Conservation (phyloP, 164 flowering plant genomes). For the Chloranthus sessilifolius region DNA sequence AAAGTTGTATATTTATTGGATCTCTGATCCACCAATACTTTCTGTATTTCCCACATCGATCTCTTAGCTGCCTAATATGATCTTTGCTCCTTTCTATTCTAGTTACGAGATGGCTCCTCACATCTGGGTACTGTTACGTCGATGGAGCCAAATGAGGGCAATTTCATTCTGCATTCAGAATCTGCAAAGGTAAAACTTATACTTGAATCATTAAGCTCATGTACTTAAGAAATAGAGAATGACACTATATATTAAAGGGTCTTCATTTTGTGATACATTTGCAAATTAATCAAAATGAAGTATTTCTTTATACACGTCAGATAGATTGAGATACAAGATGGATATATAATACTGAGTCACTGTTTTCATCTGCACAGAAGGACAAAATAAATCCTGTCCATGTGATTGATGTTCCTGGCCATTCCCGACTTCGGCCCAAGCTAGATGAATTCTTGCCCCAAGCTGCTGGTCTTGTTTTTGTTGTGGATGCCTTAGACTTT, state of each 20-base stretch:
- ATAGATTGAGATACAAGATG: no score
- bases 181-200: constrained; percentile 47
- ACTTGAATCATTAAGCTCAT: no score
- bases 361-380: constrained; percentile 24
- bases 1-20: no score
- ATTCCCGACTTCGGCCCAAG: constrained; percentile 83
- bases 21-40: no score
- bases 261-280: no score
- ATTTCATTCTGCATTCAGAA: constrained; percentile 75
- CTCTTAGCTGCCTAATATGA: neutral
- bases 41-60: neutral
- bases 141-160: constrained; percentile 94
- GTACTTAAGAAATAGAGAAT: no score
- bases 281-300: no score
- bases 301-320: no score
- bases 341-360: no score
- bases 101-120: constrained; percentile 93
- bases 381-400: constrained; percentile 61
- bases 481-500: constrained; percentile 91
- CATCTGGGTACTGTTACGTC: constrained; percentile 97
- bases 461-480: constrained; percentile 82
- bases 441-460: constrained; percentile 82
- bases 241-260: no score
- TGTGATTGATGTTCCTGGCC: constrained; percentile 93
- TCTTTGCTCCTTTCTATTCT: constrained; percentile 12